Evolutionary conservation across 495 filamentous ascomycete genomes (phyloP).

Genomic region (Coniosporium apollinis): DNA sequence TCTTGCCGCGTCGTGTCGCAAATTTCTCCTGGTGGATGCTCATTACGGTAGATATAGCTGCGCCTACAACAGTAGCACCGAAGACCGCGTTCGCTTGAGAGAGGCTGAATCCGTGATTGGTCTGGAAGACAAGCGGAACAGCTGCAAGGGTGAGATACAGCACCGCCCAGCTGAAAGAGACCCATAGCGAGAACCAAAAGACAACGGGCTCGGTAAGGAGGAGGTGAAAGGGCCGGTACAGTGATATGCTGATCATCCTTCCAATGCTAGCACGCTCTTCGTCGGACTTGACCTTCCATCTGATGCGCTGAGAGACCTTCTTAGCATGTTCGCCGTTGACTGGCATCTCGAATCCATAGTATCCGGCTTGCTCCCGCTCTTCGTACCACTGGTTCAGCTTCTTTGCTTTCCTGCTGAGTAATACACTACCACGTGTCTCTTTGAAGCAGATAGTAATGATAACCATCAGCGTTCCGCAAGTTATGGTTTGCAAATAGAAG

Average conservation of each 20-base stretch:
- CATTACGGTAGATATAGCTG: conserved; percentile 50
- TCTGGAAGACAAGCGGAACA: conserved; percentile 60
- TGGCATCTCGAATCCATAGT: conserved; percentile 41
- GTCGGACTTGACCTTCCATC: conserved; percentile 75
- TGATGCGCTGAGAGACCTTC: conserved; percentile 37
- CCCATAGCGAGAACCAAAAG: conserved; percentile 89
- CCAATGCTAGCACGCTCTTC: conserved; percentile 54
- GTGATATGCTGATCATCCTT: conserved; percentile 59
- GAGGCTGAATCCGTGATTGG: conserved; percentile 50
- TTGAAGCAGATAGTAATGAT: conserved; percentile 43
- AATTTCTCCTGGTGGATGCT: conserved; percentile 56
- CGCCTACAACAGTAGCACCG: conserved; percentile 51
- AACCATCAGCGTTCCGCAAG: conserved; percentile 42
- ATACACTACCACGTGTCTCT: conserved; percentile 70
- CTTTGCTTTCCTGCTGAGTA: conserved; percentile 61
- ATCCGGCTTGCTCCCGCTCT: conserved; percentile 46
- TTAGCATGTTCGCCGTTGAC: conserved; percentile 19
- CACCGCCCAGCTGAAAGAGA: conserved; percentile 76
- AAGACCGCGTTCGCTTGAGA: conserved; percentile 60
- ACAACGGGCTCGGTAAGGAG: conserved; percentile 84
- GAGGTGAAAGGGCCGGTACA: conserved; percentile 69
- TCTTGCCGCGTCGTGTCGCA: conserved; percentile 19
- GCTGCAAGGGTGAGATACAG: conserved; percentile 71
- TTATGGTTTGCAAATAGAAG: conserved; percentile 73
- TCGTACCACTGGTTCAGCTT: conserved; percentile 70